These are phyloP conservation scores for Boletus reticuloceps DNA, from an alignment of 768 basidiomycete species.

Conservation along the genomic window DNA sequence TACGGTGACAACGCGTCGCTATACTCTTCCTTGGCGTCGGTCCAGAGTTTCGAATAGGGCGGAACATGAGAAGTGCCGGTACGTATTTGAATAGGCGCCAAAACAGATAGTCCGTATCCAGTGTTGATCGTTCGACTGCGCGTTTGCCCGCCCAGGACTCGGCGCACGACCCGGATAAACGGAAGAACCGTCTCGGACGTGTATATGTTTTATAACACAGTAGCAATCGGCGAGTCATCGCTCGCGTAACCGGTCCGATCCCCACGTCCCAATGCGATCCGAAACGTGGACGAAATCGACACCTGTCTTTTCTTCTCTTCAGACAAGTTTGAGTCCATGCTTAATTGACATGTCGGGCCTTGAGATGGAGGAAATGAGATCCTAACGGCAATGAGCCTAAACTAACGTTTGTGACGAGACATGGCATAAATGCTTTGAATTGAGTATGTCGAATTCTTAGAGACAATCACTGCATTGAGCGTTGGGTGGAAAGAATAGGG, in stretches of 20 bases:
- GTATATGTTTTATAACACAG: not conserved
- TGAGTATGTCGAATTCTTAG: too few species aligned
- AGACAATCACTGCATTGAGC: too few species aligned
- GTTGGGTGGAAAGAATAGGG: too few species aligned
- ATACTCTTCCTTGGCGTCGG: not conserved
- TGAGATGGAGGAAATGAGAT: not conserved
- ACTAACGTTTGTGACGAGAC: not conserved
- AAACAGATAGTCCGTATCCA: not conserved
- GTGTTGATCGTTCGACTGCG: not conserved
- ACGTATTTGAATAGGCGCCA: not conserved
- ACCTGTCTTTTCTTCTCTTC: not conserved
- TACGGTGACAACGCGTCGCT: not conserved
- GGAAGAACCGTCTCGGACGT: not conserved
- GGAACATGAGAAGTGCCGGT: not conserved
- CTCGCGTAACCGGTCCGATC: not conserved
- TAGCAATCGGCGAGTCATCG: not conserved
- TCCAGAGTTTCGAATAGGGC: not conserved
- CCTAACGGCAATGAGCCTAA: not conserved
- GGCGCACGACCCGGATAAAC: not conserved
- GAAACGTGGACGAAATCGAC: conserved; percentile 3
- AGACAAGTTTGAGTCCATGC: not conserved
- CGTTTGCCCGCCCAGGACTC: not conserved
- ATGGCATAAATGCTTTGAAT: too few species aligned
- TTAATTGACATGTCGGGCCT: not conserved
- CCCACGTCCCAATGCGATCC: not conserved